These are phyloP conservation scores for Microdochium trichocladiopsis DNA, from an alignment of 2,329 filamentous ascomycete genomes.

Conservation along the genomic window DNA sequence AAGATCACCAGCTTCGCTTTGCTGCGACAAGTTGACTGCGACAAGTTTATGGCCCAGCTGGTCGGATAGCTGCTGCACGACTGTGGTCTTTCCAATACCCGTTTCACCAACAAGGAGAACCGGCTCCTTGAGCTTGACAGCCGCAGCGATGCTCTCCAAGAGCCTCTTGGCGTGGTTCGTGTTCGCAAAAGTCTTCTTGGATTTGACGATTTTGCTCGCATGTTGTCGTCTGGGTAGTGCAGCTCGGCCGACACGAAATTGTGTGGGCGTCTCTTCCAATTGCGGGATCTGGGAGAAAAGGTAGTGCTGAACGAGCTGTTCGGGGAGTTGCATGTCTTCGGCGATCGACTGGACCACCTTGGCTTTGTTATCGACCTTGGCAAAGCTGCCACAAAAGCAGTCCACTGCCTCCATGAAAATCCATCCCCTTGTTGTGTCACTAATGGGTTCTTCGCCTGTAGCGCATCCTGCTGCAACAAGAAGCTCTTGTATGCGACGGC, in stretches of 20 bases:
- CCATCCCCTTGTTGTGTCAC: conserved; percentile 65
- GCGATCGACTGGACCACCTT: conserved; percentile 65
- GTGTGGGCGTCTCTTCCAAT: conserved; percentile 53
- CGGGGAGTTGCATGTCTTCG: conserved; percentile 79
- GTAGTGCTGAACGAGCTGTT: conserved; percentile 73
- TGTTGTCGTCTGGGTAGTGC: conserved; percentile 51
- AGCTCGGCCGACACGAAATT: conserved; percentile 60
- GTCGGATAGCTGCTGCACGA: conserved; percentile 85
- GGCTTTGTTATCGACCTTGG: conserved; percentile 53
- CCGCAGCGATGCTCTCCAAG: conserved; percentile 81
- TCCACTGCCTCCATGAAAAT: conserved; percentile 94
- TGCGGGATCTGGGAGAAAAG: conserved; percentile 65
- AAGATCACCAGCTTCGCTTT: conserved; percentile 94
- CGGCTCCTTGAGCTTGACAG: conserved; percentile 79
- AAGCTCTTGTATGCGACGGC: conserved; percentile 63
- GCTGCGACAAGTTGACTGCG: conserved; percentile 93
- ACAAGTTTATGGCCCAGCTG: conserved; percentile 80
- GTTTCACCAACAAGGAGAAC: conserved; percentile 96
- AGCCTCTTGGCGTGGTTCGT: conserved; percentile 79
- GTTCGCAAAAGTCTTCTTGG: conserved; percentile 71
- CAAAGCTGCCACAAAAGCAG: conserved; percentile 79
- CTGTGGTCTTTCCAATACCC: conserved; percentile 95
- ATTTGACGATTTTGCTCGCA: conserved; percentile 40
- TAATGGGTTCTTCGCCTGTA: conserved; percentile 62
- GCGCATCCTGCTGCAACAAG: conserved; percentile 55